Conservation (phyloP, 192 early-diverging fungal genomes). For the Coemansia sp. region DNA sequence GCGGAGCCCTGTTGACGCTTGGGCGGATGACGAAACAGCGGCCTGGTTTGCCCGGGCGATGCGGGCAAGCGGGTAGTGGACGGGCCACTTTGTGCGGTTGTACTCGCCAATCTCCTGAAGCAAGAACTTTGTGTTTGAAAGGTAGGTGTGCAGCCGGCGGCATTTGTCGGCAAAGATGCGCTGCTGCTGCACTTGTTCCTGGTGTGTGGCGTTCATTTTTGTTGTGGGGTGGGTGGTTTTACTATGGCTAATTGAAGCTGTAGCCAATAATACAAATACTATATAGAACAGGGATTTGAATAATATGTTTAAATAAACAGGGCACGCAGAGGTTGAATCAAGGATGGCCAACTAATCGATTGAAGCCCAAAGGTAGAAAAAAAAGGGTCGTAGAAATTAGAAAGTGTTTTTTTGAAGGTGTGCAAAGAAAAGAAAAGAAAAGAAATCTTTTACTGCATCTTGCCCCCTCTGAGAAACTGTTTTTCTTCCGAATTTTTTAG, state of each 20-base stretch:
- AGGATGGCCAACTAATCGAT: neutral
- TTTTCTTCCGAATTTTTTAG: neutral
- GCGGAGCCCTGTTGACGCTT: conserved; percentile 12
- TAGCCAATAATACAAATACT: neutral
- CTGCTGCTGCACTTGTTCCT: conserved; percentile 56
- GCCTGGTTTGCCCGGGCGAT: conserved; percentile 14
- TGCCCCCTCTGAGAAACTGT: neutral
- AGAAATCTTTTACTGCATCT: neutral
- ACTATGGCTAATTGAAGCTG: neutral
- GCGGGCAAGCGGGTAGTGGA: conserved; percentile 64
- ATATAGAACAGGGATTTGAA: neutral
- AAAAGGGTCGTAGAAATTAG: too few relatives aligned
- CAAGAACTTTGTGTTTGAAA: conserved; percentile 62
- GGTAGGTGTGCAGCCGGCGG: conserved; percentile 65
- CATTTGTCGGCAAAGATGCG: conserved; percentile 76
- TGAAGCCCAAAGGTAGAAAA: neutral
- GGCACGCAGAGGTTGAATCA: neutral
- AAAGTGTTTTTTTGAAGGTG: neutral
- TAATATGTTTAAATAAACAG: neutral
- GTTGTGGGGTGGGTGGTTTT: neutral
- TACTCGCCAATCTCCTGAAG: conserved; percentile 70
- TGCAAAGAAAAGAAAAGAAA: conserved; percentile 10
- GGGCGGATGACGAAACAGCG: neutral
- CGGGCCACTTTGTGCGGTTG: conserved; percentile 64
- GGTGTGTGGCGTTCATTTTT: conserved; percentile 20